Evolutionary conservation across 2,329 filamentous ascomycete species (phyloP).

Genomic region (Remersonia thermophila): DNA sequence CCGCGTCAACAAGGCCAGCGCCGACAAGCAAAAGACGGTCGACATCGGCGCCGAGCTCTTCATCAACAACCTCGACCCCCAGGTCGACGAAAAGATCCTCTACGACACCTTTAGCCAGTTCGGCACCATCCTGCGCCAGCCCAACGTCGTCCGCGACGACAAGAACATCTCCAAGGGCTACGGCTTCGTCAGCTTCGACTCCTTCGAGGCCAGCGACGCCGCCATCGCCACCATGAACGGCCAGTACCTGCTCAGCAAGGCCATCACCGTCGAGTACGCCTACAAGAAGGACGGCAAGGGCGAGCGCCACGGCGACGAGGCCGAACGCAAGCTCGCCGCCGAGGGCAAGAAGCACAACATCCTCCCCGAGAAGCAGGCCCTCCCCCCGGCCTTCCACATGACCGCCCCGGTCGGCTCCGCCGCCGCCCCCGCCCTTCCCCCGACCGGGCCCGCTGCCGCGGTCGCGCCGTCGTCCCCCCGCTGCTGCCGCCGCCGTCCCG

Average conservation of each 20-base stretch:
- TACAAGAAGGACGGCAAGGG: slow-evolving; percentile 99
- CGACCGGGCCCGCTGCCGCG: slow-evolving; percentile 4
- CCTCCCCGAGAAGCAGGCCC: slow-evolving; percentile 62
- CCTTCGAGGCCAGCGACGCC: slow-evolving; percentile 87
- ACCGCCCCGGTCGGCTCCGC: slow-evolving; percentile 14
- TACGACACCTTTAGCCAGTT: slow-evolving; percentile 93
- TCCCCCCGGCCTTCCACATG: slow-evolving; percentile 61
- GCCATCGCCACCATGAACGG: slow-evolving; percentile 89
- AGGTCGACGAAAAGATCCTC: slow-evolving; percentile 90
- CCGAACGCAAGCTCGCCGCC: slow-evolving; percentile 79
- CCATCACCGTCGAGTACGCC: slow-evolving; percentile 91
- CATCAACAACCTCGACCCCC: slow-evolving; percentile 84
- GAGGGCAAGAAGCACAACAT: slow-evolving; percentile 94
- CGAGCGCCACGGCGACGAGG: slow-evolving; percentile 87
- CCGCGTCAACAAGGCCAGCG: slow-evolving; percentile 83
- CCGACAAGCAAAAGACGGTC: slow-evolving; percentile 86
- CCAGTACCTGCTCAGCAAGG: slow-evolving; percentile 94
- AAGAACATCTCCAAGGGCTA: slow-evolving; percentile 85
- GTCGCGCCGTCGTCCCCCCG: slow-evolving; percentile 14
- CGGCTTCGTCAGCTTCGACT: slow-evolving; percentile 85
- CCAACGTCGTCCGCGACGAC: slow-evolving; percentile 88
- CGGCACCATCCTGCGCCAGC: slow-evolving; percentile 68
- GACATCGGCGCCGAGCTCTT: slow-evolving; percentile 96
- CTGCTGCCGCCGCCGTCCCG: slow-evolving; percentile 9
- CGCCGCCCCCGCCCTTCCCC: slow-evolving; percentile 11